phyloP scores from a whole-genome alignment of 345 rosid species.

The Gossypium herbaceum region DNA sequence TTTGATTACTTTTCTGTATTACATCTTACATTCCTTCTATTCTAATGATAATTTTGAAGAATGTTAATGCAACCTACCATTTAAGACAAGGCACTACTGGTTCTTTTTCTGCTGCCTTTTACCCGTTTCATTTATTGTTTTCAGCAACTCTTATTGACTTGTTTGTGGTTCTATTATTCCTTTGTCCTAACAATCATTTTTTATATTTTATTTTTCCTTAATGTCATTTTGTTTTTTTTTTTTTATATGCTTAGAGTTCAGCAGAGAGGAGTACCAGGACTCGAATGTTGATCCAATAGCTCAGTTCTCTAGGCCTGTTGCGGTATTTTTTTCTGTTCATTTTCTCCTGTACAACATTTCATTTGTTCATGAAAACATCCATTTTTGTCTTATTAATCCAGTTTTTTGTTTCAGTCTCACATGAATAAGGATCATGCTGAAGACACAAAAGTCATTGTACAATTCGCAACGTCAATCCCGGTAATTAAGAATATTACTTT shows the following conservation, averaged over 20 bases:
- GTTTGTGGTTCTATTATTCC: background rate
- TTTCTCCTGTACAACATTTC: conserved; percentile 11
- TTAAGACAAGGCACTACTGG: conserved; percentile 1
- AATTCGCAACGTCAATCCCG: conserved; percentile 65
- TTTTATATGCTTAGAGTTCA: conserved; percentile 48
- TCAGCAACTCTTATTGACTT: conserved; percentile 4
- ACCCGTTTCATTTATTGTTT: background rate
- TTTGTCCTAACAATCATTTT: background rate
- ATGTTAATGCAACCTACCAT: background rate
- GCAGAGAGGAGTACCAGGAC: conserved; percentile 57
- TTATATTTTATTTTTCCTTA: background rate
- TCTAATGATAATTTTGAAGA: background rate
- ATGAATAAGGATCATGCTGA: conserved; percentile 81
- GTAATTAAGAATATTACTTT: conserved; percentile 35
- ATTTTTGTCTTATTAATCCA: conserved; percentile 1
- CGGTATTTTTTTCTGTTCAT: conserved; percentile 43
- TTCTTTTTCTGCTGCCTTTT: conserved; percentile 12
- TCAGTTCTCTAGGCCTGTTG: conserved; percentile 76
- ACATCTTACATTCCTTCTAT: background rate
- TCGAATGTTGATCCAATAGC: conserved; percentile 86
- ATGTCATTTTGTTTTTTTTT: conserved; percentile 8
- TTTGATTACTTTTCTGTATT: background rate
- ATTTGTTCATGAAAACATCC: background rate
- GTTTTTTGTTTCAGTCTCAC: background rate
- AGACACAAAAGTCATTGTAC: conserved; percentile 76